Evolutionary conservation across 768 basidiomycete genomes (phyloP), one percentile per base, ranked within the genome.

Genomic region (Lactifluus piperatus): DNA sequence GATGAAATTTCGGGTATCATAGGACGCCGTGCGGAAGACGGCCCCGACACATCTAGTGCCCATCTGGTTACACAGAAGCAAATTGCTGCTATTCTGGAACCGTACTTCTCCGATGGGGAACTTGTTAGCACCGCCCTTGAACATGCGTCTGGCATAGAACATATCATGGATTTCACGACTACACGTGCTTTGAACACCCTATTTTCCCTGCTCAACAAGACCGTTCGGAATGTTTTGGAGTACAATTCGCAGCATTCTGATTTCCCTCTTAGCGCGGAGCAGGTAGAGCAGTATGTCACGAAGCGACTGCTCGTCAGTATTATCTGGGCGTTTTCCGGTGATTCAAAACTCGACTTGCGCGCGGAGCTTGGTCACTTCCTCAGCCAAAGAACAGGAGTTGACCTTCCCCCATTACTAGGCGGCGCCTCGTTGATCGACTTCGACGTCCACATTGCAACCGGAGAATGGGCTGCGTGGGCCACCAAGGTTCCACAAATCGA

Each of bases 241-340:
- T 95, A 98, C 75, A 97, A 99, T 69, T 75, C 83, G 48, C 91
- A 94, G 66, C 97, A 98, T 68, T 77, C 91, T 9, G 97, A 98
- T 71, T 98, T 99, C 74, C 95, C 94, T 7, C 79, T 99, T 32
- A 65, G 87, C 0, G 72, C 77, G 0, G 97, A 98, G 62, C 85
- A 84, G 44, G 79, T 97, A 51, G 91, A 97, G 68, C 85, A 92
- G 65, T 98, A 97, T 69, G 86, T 94, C 54, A 83, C 84, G 46
- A 94, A 94, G 68, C 85, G 92, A 32, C 74, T 98, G 27, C 80
- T 97, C 9, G 83, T 97, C 71, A 91, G 82, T 73, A 84, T 98
- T 63, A 88, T 98, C 50, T 99, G 97, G 97, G 94, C 97, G 0
- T 97, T 99, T 72, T 88, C 93, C 34, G 97, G 97, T 41, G 97